Evolutionary conservation across 192 early-diverging fungal genomes (phyloP).

Genomic region (Coemansia guatemalensis): DNA sequence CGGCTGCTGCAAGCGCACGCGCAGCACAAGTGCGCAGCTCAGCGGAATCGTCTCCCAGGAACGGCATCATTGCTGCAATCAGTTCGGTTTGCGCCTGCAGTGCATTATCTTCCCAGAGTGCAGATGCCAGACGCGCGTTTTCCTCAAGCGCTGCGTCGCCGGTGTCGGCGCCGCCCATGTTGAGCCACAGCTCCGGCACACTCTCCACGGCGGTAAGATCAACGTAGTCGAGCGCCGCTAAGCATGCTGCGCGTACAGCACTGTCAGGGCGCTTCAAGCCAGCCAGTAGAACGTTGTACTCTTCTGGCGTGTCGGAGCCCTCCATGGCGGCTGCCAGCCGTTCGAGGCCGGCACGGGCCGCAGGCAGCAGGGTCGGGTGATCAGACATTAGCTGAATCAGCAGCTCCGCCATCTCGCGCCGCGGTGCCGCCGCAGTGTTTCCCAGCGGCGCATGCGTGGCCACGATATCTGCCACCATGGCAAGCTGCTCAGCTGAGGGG

Average conservation of each 20-base stretch:
- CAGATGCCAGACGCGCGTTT: slow-evolving; percentile 31
- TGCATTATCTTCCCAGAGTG: slow-evolving; percentile 48
- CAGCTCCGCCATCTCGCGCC: slow-evolving; percentile 62
- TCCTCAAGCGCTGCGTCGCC: slow-evolving; percentile 29
- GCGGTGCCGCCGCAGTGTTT: slow-evolving; percentile 50
- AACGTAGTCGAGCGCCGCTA: slow-evolving; percentile 47
- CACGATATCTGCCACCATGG: slow-evolving; percentile 64
- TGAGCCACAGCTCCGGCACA: slow-evolving; percentile 34
- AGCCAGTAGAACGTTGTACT: slow-evolving; percentile 39
- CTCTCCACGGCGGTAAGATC: slow-evolving; percentile 42
- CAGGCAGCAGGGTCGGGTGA: slow-evolving; percentile 46
- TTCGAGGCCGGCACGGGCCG: slow-evolving; percentile 49
- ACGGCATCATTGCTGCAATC: slow-evolving; percentile 25
- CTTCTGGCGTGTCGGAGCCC: slow-evolving; percentile 29
- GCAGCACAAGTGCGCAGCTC: slow-evolving; percentile 39
- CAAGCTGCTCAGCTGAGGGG: slow-evolving; percentile 61
- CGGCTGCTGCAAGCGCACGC: slow-evolving; percentile 12
- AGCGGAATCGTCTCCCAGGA: slow-evolving; percentile 15
- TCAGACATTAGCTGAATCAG: slow-evolving; percentile 64
- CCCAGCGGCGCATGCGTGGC: slow-evolving; percentile 60
- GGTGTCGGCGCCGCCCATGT: slow-evolving; percentile 22
- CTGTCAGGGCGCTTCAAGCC: slow-evolving; percentile 38
- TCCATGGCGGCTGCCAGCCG: slow-evolving; percentile 60
- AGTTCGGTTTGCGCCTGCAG: slow-evolving; percentile 33
- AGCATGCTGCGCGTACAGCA: slow-evolving; percentile 42